Evolutionary conservation across 2,329 filamentous ascomycete species (phyloP), one percentile per base, ranked within the genome.

Genomic region (Colletotrichum lindemuthianum): DNA sequence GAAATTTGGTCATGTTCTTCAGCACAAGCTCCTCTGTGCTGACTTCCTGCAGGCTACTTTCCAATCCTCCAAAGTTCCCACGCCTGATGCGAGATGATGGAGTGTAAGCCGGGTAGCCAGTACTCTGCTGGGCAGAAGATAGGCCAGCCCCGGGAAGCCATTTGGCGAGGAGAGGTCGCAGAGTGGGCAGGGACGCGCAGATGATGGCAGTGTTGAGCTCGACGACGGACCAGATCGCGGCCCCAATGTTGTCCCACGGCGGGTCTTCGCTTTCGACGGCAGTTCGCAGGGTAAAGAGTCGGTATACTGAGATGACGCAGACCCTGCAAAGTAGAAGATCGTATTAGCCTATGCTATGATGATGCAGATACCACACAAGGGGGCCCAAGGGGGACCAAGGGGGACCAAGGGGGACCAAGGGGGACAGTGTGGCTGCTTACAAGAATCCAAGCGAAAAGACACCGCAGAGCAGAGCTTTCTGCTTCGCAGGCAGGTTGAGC

Each of bases 381-480:
- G 24, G 24, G 4, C 24, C 24, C n/a, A n/a, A n/a, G n/a, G n/a
- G n/a, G n/a, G n/a, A n/a, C n/a, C n/a, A n/a, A n/a, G n/a, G n/a
- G n/a, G n/a, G n/a, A n/a, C n/a, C n/a, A n/a, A n/a, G n/a, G n/a
- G n/a, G n/a, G n/a, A n/a, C n/a, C n/a, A n/a, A 24, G 24, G 1
- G 1, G 24, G 24, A 44, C 6, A 8, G 11, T 2, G 24, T n/a
- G 6, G n/a, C 6, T 11, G 72, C 71, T 68, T 59, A 75, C 72
- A 74, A 72, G 65, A 75, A 75, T 6, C 74, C 74, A 9, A 75
- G 69, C 36, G 71, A 69, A 44, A 75, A 75, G 40, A 75, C 71
- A 12, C 67, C 68, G 9, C 72, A 59, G 6, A 76, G 64, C 54
- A 74, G 64, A 24, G 70, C 51, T 56, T 72, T 75, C 55, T 75